phyloP scores from a whole-genome alignment of 208 protist genomes.

The Leishmania lainsoni region DNA sequence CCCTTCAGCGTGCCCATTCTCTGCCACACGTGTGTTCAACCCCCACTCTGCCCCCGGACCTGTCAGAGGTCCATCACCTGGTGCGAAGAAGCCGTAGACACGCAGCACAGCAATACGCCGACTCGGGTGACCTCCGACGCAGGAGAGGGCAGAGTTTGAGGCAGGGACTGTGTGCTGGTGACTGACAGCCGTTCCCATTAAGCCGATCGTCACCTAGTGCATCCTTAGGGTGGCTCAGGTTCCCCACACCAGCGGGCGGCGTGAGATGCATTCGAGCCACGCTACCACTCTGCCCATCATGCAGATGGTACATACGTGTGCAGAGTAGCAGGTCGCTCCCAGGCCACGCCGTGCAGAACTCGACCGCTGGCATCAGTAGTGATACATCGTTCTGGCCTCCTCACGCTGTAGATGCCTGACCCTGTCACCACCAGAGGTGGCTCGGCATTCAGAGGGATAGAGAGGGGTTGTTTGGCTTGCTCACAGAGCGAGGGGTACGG shows the following conservation, averaged over 20 bases:
- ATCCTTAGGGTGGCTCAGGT: not conserved
- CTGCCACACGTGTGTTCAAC: too few species aligned
- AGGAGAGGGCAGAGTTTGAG: too few species aligned
- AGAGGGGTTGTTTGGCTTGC: not conserved
- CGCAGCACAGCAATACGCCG: too few species aligned
- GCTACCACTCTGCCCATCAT: not conserved
- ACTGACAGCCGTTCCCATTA: not conserved
- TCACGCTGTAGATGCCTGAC: not conserved
- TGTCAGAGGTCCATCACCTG: too few species aligned
- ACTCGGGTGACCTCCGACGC: too few species aligned
- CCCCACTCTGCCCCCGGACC: too few species aligned
- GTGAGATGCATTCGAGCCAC: not conserved
- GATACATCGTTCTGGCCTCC: too few species aligned
- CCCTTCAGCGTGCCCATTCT: not conserved
- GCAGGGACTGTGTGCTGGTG: too few species aligned
- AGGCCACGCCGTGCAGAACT: too few species aligned
- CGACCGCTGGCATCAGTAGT: too few species aligned
- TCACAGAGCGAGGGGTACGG: not conserved
- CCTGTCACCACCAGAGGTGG: not conserved
- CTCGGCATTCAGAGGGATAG: not conserved
- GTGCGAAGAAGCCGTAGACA: too few species aligned
- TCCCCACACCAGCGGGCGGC: not conserved
- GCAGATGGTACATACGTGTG: not conserved
- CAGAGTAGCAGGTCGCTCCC: not conserved
- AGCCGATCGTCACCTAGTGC: not conserved